These are phyloP conservation scores for Volvox africanus DNA, from an alignment of 139 green algal species.

Conservation along the genomic window DNA sequence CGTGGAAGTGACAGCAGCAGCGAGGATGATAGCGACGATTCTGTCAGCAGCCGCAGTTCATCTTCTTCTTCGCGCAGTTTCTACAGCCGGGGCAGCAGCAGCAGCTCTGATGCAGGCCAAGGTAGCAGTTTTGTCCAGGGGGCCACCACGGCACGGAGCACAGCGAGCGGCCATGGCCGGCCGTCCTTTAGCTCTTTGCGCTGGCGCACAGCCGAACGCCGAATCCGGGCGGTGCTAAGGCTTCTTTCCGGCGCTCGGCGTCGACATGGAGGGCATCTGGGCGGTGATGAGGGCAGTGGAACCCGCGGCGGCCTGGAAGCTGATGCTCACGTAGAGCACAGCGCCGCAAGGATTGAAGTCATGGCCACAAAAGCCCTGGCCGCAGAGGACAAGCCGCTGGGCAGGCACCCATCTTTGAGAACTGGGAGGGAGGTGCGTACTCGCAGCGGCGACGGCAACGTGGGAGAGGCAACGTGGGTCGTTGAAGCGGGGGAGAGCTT, in stretches of 20 bases:
- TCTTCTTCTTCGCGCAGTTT: background rate
- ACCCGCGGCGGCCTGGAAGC: background rate
- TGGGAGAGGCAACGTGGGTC: no score
- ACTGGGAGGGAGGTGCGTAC: background rate
- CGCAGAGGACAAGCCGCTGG: no score
- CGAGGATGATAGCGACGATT: background rate
- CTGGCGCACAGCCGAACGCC: conserved; percentile 24
- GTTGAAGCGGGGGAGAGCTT: background rate
- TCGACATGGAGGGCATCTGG: no score
- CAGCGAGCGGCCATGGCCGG: background rate
- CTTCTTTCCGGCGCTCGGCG: background rate
- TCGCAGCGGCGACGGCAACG: background rate
- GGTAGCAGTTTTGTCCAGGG: background rate
- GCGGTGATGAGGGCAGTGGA: background rate
- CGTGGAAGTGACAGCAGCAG: conserved; percentile 20
- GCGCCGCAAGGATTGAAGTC: no score
- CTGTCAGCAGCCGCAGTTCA: background rate
- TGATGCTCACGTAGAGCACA: no score
- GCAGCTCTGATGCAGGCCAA: background rate
- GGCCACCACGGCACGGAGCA: background rate
- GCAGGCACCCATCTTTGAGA: no score
- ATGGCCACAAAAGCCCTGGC: no score
- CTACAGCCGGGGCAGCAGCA: background rate
- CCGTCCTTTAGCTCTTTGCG: background rate
- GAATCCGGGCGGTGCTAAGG: conserved; percentile 36